These are phyloP conservation scores for Echinochloa phyllopogon DNA, from an alignment of 176 grass and related monocot species.

Conservation along the genomic window DNA sequence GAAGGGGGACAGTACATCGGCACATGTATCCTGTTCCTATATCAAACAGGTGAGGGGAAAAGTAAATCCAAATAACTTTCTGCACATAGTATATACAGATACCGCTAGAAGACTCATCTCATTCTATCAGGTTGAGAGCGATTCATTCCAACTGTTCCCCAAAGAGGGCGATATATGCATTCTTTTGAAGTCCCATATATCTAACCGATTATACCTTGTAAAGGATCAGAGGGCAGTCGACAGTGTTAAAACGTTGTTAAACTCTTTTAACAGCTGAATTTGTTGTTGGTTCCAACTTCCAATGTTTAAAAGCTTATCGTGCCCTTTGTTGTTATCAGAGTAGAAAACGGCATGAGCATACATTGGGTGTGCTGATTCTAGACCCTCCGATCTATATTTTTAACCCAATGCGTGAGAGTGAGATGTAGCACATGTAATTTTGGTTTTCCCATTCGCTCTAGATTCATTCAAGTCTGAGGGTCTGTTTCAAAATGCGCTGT, in stretches of 20 bases:
- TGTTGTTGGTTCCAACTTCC: neutral
- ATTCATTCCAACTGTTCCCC: neutral
- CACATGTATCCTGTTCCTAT: neutral
- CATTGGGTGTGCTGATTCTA: too few species aligned
- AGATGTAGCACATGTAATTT: too few species aligned
- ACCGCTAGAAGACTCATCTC: neutral
- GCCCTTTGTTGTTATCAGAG: too few species aligned
- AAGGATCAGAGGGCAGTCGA: neutral
- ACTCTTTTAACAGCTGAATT: neutral
- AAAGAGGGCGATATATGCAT: slow-evolving; percentile 4
- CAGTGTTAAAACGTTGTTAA: neutral
- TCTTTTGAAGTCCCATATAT: neutral
- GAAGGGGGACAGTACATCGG: slow-evolving; percentile 10
- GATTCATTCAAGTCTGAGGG: too few species aligned
- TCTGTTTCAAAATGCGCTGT: too few species aligned
- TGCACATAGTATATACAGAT: slow-evolving; percentile 37
- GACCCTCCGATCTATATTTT: too few species aligned
- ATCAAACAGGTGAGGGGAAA: neutral
- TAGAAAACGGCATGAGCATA: too few species aligned
- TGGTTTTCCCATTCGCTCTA: too few species aligned
- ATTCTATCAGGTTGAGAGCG: neutral
- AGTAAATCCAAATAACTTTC: neutral
- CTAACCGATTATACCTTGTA: neutral
- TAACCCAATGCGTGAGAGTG: too few species aligned
- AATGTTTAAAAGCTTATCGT: neutral